Base-by-base conservation (phyloP, 441 rosid species). In the Manihot esculenta region DNA sequence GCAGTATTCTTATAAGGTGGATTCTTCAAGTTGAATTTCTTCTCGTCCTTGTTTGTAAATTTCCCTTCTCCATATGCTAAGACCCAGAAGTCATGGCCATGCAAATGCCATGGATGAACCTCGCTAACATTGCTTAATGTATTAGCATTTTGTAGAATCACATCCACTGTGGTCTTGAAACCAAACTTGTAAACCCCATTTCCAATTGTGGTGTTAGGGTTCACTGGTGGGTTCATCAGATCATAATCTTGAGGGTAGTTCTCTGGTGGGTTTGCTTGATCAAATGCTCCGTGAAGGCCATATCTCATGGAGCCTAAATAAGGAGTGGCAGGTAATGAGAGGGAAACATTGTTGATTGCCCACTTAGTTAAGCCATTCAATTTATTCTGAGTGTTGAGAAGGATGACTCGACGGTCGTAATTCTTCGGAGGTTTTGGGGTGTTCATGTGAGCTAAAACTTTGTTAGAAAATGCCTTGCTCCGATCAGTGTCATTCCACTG, bases 61-160 rank as follows among this genome's bases (percentile, higher is more conserved):
- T 77, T 88, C 44, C 92, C 97, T 17, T 84, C 88, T 4, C 97
- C 97, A 49, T 84, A 85, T 8, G 87, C 97, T 27, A 94, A 62
- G 10, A 93, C 85, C 97, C 97, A 91, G 21, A 93, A 93, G 74
- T 88, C 88, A 62, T 91, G 98, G 0, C 97, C 97, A 53, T 93
- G 98, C 23, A 89, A 77, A 70, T 91, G 97, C 97, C 98, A 89
- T 0, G 98, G 93, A 56, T 89, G 98, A 18, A 85, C 80, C 76
- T 91, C 97, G 51, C 96, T 91, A 0, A 62, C 76, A 20, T 65
- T 66, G 0, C 26, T 14, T 14, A 93, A 38, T 0, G 76, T 80
- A 63, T 89, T 88, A 0, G 97, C 86, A 66, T 93, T 89, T 41
- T 94, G 98, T 0, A 94, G 77, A 55, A 91, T 75, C 62, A 93